Base-by-base conservation (phyloP, 2,329 filamentous ascomycete genomes). In the Cladosporium cucumerinum region DNA sequence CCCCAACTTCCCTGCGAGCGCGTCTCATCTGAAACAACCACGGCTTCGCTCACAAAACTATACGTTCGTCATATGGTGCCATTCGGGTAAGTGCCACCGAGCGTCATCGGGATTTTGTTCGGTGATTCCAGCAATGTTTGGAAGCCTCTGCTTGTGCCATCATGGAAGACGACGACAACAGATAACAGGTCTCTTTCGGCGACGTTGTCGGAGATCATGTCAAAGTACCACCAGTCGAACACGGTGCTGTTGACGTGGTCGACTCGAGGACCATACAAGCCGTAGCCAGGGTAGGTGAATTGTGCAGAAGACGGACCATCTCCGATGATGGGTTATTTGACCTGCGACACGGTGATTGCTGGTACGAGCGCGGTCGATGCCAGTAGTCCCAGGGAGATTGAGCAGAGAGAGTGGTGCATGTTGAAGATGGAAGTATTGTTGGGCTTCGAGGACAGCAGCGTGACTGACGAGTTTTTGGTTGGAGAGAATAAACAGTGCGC, bases 111-210 rank as follows among this genome's bases (percentile, higher is more conserved):
- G 39, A 46, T 10, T 10, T 46, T 76, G 74, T 63, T 78, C 77
- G 3, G 78, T 77, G 5, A 79, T 65, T 52, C 48, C 25, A 16
- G 10, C 11, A 46, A 48, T 14, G 21, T n/a, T 16, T 48, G 34
- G 43, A 62, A 54, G 5, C 39, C 39, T 16, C 46, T 25, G 11
- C 26, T 30, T 32, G 39, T 62, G 16, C 59, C 59, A 14, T 60
- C 43, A 6, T 34, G 46, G 61, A 66, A 64, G 30, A 28, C 28
- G 11, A 58, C 23, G 10, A 60, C 61, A 16, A 63, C 61, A 18
- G 46, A 46, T 16, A 25, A 54, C 5, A 66, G 61, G 21, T 66
- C 64, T 28, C 59, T 51, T 14, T 26, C 26, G 23, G 54, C 26
- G 10, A 66, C 28, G 18, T 54, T 51, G 18, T 23, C 23, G 14